A percentile compares a stretch with the other conserved stretches of the same genome.
phyloP scores from a whole-genome alignment of 768 basidiomycete species.

The Fomitopsis pulvina region DNA sequence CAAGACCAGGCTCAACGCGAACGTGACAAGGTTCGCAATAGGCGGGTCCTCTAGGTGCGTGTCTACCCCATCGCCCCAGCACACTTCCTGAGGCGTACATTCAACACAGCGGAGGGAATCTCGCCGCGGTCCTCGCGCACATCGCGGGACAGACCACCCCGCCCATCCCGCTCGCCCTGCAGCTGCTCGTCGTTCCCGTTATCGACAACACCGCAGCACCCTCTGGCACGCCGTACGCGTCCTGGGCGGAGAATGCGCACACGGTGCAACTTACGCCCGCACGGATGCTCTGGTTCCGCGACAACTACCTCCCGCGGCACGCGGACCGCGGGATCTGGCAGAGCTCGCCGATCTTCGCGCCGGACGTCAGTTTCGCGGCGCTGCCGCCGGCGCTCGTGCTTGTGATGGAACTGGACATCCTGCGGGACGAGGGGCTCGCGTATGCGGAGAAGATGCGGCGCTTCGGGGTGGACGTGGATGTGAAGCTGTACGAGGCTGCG shows the following conservation, averaged over 20 bases:
- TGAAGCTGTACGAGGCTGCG: slow-evolving; percentile 52
- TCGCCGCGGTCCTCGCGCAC: slow-evolving; percentile 59
- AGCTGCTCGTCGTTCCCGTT: slow-evolving; percentile 66
- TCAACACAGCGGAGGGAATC: slow-evolving; percentile 60
- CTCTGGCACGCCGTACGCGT: slow-evolving; percentile 29
- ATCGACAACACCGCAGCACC: slow-evolving; percentile 59
- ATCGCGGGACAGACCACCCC: slow-evolving; percentile 46
- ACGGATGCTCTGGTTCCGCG: slow-evolving; percentile 71
- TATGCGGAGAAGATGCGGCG: slow-evolving; percentile 52
- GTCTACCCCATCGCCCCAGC: neutral
- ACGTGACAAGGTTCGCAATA: slow-evolving; percentile 50
- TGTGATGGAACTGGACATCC: slow-evolving; percentile 59
- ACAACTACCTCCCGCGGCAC: slow-evolving; percentile 59
- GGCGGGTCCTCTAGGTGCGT: slow-evolving; percentile 68
- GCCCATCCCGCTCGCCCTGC: slow-evolving; percentile 50
- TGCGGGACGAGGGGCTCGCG: slow-evolving; percentile 57
- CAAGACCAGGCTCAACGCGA: slow-evolving; percentile 36
- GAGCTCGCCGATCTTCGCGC: slow-evolving; percentile 63
- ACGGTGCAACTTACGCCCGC: slow-evolving; percentile 53
- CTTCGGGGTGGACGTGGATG: slow-evolving; percentile 46
- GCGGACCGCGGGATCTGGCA: slow-evolving; percentile 60
- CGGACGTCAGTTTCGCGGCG: slow-evolving; percentile 42
- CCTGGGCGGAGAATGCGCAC: slow-evolving; percentile 51
- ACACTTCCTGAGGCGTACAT: neutral
- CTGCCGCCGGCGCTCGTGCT: slow-evolving; percentile 56